Base-by-base conservation (phyloP, 2,329 filamentous ascomycete genomes). In the Talaromyces sp. region DNA sequence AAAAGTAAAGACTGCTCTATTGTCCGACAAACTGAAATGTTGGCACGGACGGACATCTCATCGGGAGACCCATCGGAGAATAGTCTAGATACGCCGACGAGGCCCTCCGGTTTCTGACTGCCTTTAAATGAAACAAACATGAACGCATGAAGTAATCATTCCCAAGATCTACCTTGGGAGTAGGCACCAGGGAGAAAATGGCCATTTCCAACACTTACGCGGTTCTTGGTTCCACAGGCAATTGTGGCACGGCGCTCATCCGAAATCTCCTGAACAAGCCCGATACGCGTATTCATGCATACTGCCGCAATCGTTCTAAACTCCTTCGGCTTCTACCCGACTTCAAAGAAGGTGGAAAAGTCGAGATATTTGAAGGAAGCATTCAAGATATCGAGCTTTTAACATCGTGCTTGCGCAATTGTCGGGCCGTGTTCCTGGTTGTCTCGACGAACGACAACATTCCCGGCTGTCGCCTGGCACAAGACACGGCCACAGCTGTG, bases 361-460 rank as follows among this genome's bases (percentile, higher is more conserved):
- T 83, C 14, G 31, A 73, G 0, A 70, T 84, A 41, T 83, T 80
- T 67, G 75, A 78, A 62, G 81, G 81, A 49, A 75, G 67, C 67
- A 75, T 84, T 43, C 16, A 74, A 50, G 79, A 85, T 66, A 68
- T 73, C 14, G 67, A 74, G 0, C 71, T 82, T 0, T 64, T 85
- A 2, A 65, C 68, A 2, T 27, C 69, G 1, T 83, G 79, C 68
- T 63, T 84, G 4, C 69, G 70, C 8, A 75, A 69, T 60, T 68
- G 68, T 58, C 67, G 67, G 2, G 79, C 78, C 24, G 73, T 81
- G 16, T 84, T 84, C 68, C 69, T 80, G 2, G 70, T 72, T 10
- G 74, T 81, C 0, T 69, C 78, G 1, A 79, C 73, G 35, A 81
- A 80, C 66, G 78, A 81, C 71, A 82, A 83, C 70, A 67, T 80